These are phyloP conservation scores for Pterocarpus santalinus DNA, from an alignment of 306 rosid genomes.

Conservation along the genomic window DNA sequence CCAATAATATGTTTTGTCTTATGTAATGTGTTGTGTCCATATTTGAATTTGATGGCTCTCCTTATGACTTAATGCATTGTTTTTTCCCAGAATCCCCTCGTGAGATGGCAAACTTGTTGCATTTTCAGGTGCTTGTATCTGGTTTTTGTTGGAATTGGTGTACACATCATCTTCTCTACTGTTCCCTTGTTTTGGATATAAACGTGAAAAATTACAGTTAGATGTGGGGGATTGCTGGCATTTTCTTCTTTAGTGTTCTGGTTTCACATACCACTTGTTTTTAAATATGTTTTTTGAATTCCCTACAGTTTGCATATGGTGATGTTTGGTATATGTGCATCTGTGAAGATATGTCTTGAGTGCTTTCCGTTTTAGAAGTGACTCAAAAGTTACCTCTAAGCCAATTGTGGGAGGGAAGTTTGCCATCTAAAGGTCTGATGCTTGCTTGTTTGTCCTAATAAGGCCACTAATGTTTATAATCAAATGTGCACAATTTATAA, in stretches of 20 bases:
- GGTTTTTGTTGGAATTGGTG: constrained; percentile 28
- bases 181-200: constrained; percentile 14
- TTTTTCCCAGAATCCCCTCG: constrained; percentile 3
- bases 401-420: constrained; percentile 25
- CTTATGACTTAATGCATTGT: constrained; percentile 8
- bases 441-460: constrained; percentile 11
- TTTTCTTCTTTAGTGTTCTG: constrained; percentile 14
- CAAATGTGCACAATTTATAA: constrained; percentile 16
- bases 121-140: constrained; percentile 22
- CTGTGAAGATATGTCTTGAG: constrained; percentile 9
- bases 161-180: constrained; percentile 29
- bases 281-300: constrained; percentile 17
- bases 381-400: constrained; percentile 12
- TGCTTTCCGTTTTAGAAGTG: constrained; percentile 39
- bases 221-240: constrained; percentile 28
- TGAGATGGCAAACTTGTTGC: constrained; percentile 1
- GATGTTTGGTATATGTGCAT: constrained; percentile 20
- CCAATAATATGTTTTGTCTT: not conserved
- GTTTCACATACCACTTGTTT: not conserved
- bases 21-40: not conserved
- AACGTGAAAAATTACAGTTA: constrained; percentile 7
- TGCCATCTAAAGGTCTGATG: constrained; percentile 17
- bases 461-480: not conserved
- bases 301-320: not conserved
- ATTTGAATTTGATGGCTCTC: constrained; percentile 16